Conservation (phyloP, 805 yeast species). For the Monosporozyma aquatica region DNA sequence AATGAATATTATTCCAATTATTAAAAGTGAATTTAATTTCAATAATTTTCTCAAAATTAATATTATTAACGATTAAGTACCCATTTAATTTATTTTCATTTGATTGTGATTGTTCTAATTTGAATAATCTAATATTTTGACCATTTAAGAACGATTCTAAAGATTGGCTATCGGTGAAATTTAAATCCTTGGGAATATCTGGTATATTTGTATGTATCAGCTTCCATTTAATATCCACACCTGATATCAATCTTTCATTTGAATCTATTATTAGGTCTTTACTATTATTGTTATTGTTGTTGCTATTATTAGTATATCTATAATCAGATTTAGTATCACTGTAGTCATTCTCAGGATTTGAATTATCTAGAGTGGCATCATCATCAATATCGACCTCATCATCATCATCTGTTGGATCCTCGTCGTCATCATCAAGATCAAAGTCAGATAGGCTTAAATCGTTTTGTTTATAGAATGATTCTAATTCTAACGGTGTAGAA, state of each 20-base stretch:
- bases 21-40: conserved; percentile 30
- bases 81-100: conserved; percentile 19
- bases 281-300: neutral
- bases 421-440: conserved; percentile 5
- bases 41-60: conserved; percentile 28
- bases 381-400: conserved; percentile 7
- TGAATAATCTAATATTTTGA: conserved; percentile 20
- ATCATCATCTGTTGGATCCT: conserved; percentile 3
- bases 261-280: neutral
- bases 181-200: neutral
- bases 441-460: conserved; percentile 6
- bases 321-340: neutral
- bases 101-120: conserved; percentile 4
- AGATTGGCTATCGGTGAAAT: neutral
- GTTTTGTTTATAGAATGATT: neutral
- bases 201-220: conserved; percentile 2
- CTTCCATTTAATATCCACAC: conserved; percentile 5
- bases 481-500: neutral
- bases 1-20: conserved; percentile 28
- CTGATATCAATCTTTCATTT: conserved; percentile 1
- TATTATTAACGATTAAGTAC: conserved; percentile 24
- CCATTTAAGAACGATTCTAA: conserved; percentile 14
- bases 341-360: too few species aligned
- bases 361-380: conserved; percentile 3
- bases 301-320: neutral